Evolutionary conservation across 768 basidiomycete species (phyloP).

Genomic region (Leucocoprinus leucothites): DNA sequence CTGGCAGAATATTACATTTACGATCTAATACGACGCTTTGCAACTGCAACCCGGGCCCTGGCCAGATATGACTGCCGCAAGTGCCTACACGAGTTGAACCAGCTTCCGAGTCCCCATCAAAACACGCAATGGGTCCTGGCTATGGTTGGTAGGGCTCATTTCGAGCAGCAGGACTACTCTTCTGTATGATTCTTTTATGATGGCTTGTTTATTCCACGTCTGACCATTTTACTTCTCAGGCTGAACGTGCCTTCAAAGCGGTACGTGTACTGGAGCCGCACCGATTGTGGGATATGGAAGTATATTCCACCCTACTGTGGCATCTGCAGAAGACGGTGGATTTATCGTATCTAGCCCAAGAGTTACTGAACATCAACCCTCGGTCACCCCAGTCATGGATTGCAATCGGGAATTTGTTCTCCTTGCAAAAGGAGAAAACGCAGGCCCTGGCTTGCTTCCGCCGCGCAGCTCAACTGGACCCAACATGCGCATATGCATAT

Average conservation of each 20-base stretch:
- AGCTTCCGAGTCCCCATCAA: conserved; percentile 71
- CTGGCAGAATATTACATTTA: conserved; percentile 84
- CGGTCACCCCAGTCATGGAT: conserved; percentile 91
- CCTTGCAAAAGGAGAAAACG: conserved; percentile 88
- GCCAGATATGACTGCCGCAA: conserved; percentile 72
- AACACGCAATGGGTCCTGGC: conserved; percentile 75
- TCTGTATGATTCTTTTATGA: conserved; percentile 63
- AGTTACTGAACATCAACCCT: conserved; percentile 82
- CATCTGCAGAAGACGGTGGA: conserved; percentile 83
- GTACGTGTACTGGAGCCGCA: conserved; percentile 87
- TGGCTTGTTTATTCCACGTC: conserved; percentile 19
- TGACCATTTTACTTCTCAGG: conserved; percentile 44
- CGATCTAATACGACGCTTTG: conserved; percentile 78
- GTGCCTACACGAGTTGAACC: conserved; percentile 75
- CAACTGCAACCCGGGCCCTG: conserved; percentile 71
- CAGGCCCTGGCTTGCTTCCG: conserved; percentile 94
- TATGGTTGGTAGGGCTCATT: conserved; percentile 84
- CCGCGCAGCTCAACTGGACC: conserved; percentile 86
- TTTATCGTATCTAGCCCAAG: conserved; percentile 91
- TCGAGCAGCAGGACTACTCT: conserved; percentile 86
- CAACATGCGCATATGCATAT: conserved; percentile 91
- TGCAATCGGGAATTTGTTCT: conserved; percentile 93
- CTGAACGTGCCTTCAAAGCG: conserved; percentile 84
- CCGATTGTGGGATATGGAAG: conserved; percentile 89
- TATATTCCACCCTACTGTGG: conserved; percentile 95